Percentiles rank a stretch among this genome's conserved stretches.
phyloP scores from a whole-genome alignment of 495 filamentous ascomycete species.

The Talaromyces ruber region DNA sequence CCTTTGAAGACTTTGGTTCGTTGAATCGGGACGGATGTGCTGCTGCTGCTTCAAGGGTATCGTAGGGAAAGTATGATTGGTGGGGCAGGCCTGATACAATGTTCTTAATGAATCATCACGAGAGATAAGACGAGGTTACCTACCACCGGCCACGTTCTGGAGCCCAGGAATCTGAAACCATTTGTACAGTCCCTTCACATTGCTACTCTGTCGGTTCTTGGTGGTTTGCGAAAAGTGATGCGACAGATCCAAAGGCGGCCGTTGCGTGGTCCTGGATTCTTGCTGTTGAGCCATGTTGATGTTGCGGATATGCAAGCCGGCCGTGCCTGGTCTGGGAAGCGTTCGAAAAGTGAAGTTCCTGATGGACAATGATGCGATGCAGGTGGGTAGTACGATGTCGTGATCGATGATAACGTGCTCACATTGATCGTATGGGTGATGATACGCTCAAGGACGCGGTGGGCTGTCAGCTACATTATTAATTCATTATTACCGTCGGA shows the following conservation, averaged over 20 bases:
- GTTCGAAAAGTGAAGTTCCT: background rate
- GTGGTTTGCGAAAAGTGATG: constrained; percentile 68
- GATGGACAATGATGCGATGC: background rate
- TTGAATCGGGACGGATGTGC: constrained; percentile 65
- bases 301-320: background rate
- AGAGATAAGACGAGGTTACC: constrained; percentile 13
- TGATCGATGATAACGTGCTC: background rate
- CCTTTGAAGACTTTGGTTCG: constrained; percentile 25
- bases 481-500: constrained; percentile 2
- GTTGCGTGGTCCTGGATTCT: constrained; percentile 9
- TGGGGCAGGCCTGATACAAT: constrained; percentile 60
- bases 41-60: constrained; percentile 75
- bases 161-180: constrained; percentile 76
- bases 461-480: background rate
- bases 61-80: constrained; percentile 76
- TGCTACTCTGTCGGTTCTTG: constrained; percentile 51
- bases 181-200: constrained; percentile 74
- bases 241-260: constrained; percentile 60
- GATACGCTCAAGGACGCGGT: background rate
- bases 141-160: constrained; percentile 82
- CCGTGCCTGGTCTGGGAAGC: background rate
- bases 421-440: background rate
- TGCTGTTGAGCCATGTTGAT: background rate
- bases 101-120: background rate
- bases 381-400: background rate